Conservation (phyloP, 2,329 filamentous ascomycete genomes). For the Aureobasidium sp. region DNA sequence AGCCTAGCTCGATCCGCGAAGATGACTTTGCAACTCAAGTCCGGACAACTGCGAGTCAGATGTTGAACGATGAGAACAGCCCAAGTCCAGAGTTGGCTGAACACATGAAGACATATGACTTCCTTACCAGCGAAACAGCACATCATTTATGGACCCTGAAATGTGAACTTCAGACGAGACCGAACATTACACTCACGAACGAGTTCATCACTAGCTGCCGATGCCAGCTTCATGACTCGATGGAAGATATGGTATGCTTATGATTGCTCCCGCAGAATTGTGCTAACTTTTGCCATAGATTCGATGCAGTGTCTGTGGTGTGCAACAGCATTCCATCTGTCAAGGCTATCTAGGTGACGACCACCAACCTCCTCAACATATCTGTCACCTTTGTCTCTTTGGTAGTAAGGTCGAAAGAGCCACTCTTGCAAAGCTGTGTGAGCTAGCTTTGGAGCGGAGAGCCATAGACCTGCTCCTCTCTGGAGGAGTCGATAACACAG, state of each 20-base stretch:
- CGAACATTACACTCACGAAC: neutral
- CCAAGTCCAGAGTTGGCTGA: neutral
- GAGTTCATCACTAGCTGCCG: neutral
- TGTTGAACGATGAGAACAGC: neutral
- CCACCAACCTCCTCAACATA: constrained; percentile 27
- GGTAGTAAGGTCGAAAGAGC: constrained; percentile 8
- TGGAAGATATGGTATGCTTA: neutral
- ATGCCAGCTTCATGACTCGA: neutral
- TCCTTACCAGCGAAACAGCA: constrained; percentile 1
- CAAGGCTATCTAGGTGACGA: constrained; percentile 32
- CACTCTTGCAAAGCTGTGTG: neutral
- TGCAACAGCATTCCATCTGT: constrained; percentile 33
- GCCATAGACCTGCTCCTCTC: neutral
- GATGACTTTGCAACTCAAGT: neutral
- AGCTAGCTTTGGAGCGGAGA: neutral
- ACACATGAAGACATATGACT: neutral
- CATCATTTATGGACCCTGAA: neutral
- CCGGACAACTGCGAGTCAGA: neutral
- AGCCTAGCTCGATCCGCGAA: neutral
- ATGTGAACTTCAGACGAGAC: neutral
- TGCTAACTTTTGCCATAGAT: constrained; percentile 22
- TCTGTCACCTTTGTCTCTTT: constrained; percentile 36
- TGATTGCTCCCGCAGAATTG: no score
- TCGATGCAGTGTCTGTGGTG: constrained; percentile 31
- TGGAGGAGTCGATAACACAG: neutral